Conservation (phyloP, 2,329 filamentous ascomycete genomes). For the Diplocarpon mali region DNA sequence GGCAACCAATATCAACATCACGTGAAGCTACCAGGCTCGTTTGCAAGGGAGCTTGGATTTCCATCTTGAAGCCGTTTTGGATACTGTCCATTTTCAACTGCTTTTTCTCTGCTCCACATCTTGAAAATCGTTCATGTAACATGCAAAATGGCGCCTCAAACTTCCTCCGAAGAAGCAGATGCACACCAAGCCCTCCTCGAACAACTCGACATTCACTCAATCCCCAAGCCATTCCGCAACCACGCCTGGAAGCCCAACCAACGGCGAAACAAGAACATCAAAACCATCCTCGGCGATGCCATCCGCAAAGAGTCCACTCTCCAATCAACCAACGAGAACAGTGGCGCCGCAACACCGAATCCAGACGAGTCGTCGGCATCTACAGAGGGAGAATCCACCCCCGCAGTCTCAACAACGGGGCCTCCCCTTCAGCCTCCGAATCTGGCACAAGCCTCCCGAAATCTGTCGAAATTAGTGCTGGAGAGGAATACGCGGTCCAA, state of each 20-base stretch:
- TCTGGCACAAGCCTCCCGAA: conserved; percentile 80
- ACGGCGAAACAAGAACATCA: conserved; percentile 97
- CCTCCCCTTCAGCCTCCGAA: conserved; percentile 44
- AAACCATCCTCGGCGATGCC: conserved; percentile 86
- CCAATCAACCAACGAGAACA: conserved; percentile 70
- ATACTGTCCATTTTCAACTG: background rate
- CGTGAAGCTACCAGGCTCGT: background rate
- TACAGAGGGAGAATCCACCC: conserved; percentile 35
- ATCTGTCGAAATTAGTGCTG: conserved; percentile 75
- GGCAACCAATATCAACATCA: conserved; percentile 2
- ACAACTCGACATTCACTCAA: conserved; percentile 78
- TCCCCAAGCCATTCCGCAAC: conserved; percentile 85
- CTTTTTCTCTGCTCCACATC: background rate
- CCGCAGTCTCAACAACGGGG: conserved; percentile 31
- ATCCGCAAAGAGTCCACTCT: conserved; percentile 82
- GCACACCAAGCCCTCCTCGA: conserved; percentile 81
- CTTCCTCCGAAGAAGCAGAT: conserved; percentile 32
- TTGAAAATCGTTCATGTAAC: background rate
- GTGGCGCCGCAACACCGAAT: conserved; percentile 62
- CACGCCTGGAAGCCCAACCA: conserved; percentile 82
- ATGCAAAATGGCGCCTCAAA: conserved; percentile 21
- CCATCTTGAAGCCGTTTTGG: too few relatives aligned
- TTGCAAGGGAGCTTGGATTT: too few relatives aligned
- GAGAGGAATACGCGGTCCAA: conserved; percentile 60
- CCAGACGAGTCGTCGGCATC: conserved; percentile 42